Evolutionary conservation across 371 early-diverging fungal species (phyloP), one percentile per base, ranked within the genome.

Genomic region (Chytridium lagenaria): DNA sequence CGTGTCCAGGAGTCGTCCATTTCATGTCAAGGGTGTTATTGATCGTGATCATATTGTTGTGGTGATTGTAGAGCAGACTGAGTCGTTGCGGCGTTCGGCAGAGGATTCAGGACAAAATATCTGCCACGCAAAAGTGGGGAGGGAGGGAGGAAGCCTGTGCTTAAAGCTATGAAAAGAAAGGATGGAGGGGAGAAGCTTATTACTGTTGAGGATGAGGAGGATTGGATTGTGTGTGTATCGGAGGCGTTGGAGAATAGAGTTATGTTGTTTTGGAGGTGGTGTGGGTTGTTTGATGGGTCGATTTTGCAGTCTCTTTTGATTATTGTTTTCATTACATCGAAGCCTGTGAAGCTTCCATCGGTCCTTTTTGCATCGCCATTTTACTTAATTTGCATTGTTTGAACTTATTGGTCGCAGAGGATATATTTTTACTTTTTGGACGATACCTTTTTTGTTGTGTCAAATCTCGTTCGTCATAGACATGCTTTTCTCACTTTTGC

Each of bases 181-280:
- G 68, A 68, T 34, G 68, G 39, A 23, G 31, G 16, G 1, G 52
- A 28, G 30, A 68, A 68, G 26, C 19, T 50, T 3, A 68, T 68
- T 31, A 68, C 68, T 33, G 52, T 68, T 22, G 50, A 7, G 5
- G 68, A 68, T 37, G 68, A 68, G 30, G 68, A 68, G 52, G 68
- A 68, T 52, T 68, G 68, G 68, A 16, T 16, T 2, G 26, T 51
- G 3, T 68, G 68, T 28, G 31, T 68, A 2, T 2, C 37, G 2
- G 68, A 68, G 15, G 44, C 36, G 7, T 5, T 28, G 10, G 61
- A 36, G 7, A 34, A 30, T 16, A 61, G 26, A 34, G 36, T 61
- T 28, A 10, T 34, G 34, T 23, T 61, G 30, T 61, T 61, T 37
- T 61, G 15, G 61, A 61, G 34, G 37, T 61, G 16, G 30, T 5